Evolutionary conservation across 108 stramenopile species (phyloP).

Genomic region (Cylindrotheca fusiformis): DNA sequence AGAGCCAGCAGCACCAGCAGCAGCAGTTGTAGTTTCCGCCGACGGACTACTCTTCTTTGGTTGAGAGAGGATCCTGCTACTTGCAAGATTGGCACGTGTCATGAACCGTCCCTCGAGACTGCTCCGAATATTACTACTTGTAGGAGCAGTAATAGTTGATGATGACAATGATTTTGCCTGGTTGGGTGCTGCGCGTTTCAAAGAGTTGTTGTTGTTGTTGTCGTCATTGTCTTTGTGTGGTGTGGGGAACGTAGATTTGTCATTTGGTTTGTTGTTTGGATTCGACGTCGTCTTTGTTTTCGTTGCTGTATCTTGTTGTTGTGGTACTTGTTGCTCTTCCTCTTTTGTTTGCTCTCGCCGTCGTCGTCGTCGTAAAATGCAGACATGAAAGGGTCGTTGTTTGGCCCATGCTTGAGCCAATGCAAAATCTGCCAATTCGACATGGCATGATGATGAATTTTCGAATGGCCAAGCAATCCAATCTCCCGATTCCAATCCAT

Average conservation of each 20-base stretch:
- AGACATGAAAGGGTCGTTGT: slow-evolving; percentile 4
- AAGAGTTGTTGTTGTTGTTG: slow-evolving; percentile 2
- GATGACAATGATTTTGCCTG: too few relatives aligned
- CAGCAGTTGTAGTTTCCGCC: too few relatives aligned
- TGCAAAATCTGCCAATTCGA: slow-evolving; percentile 15
- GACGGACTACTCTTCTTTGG: too few relatives aligned
- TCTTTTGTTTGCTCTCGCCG: not conserved
- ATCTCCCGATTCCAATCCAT: slow-evolving; percentile 2
- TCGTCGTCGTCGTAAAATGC: slow-evolving; percentile 4
- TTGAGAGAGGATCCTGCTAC: too few relatives aligned
- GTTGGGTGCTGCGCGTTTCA: not conserved
- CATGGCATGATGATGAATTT: not conserved
- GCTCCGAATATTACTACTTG: too few relatives aligned
- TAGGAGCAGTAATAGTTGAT: too few relatives aligned
- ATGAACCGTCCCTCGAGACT: too few relatives aligned
- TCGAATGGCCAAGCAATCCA: slow-evolving; percentile 8
- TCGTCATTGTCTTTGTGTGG: not conserved
- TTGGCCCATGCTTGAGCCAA: slow-evolving; percentile 27
- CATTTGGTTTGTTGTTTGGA: too few relatives aligned
- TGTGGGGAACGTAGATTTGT: too few relatives aligned
- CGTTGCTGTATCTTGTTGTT: not conserved
- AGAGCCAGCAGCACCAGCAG: too few relatives aligned
- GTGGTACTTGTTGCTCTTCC: not conserved
- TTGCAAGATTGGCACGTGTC: too few relatives aligned
- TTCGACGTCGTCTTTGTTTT: not conserved